Evolutionary conservation across 371 early-diverging fungal species (phyloP).

Genomic region (Lichtheimia ornata): DNA sequence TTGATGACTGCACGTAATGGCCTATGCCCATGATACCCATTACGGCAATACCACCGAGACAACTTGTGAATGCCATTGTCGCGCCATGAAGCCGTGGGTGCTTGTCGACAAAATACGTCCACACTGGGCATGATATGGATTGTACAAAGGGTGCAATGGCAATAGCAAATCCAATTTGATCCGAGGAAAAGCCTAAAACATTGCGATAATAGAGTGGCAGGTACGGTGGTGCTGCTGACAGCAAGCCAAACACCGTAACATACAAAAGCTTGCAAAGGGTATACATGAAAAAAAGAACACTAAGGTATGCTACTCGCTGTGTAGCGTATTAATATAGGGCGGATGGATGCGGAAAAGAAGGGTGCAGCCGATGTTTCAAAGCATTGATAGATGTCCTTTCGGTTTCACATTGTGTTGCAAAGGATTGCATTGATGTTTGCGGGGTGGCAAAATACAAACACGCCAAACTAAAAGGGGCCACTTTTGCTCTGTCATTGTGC

Average conservation of each 20-base stretch:
- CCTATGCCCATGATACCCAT: conserved; percentile 30
- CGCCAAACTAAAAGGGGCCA: too few relatives aligned
- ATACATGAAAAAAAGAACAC: conserved; percentile 6
- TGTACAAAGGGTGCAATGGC: conserved; percentile 54
- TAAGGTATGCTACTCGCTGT: not conserved
- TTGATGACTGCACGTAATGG: not conserved
- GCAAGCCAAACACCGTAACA: conserved; percentile 35
- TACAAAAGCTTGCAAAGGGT: conserved; percentile 36
- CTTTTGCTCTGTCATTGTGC: too few relatives aligned
- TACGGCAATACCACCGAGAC: conserved; percentile 38
- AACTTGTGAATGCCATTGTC: conserved; percentile 38
- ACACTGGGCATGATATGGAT: conserved; percentile 44
- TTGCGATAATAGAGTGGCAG: conserved; percentile 45
- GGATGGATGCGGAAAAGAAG: too few relatives aligned
- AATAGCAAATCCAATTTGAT: conserved; percentile 45
- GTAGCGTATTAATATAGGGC: too few relatives aligned
- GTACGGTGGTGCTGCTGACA: conserved; percentile 46
- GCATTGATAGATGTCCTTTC: too few relatives aligned
- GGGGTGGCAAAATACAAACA: too few relatives aligned
- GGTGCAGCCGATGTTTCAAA: too few relatives aligned
- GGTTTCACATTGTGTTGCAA: too few relatives aligned
- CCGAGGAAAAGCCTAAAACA: conserved; percentile 41
- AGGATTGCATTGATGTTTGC: too few relatives aligned
- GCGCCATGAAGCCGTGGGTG: conserved; percentile 36
- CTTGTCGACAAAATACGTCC: conserved; percentile 44